Evolutionary conservation across 345 rosid genomes (phyloP), one percentile per base, ranked within the genome.

Genomic region (Populus ilicifolia): DNA sequence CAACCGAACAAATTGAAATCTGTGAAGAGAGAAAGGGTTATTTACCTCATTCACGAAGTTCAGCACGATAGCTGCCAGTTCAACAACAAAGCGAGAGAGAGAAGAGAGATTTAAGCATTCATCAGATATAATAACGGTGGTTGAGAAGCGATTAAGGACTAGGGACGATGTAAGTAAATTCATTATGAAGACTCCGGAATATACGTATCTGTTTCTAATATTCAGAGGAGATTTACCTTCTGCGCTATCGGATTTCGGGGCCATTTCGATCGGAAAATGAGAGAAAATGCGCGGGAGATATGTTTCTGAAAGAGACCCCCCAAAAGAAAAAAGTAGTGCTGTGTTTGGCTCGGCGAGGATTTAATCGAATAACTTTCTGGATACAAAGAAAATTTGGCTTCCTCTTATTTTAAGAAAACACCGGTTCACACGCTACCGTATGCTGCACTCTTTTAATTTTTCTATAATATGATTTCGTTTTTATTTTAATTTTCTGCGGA

Each of bases 41-140:
- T 48, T 82, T 20, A 91, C 98, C 97, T 92, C 98, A 25, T 94
- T 92, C 48, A 92, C 95, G 82, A 86, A 94, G 86, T 87, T 92
- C 85, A 92, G 97, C 74, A 94, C 98, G 85, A 92, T 92, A 61
- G 87, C 98, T 94, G 91, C 87, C 82, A 71, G 69, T 63, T 64
- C n/a, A n/a, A 78, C 52, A 75, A 23, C 18, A 43, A 43, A 43
- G 14, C 46, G 14, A 54, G 79, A 74, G 75, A 81, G 44, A 52
- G 48, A 74, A 18, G 2, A 50, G 20, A 18, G n/a, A 18, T 50
- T 18, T 1, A 17, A 50, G 20, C 17, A 50, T 17, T 50, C 6
- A 50, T 5, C n/a, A 17, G 9, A 50, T 43, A 21, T 18, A 50
- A 50, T 10, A 50, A 50, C 2, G 56, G n/a, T 50, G 21, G 20